Percentiles rank a stretch among this genome's conserved stretches.
Evolutionary conservation across 2,329 filamentous ascomycete species (phyloP).

Genomic region (Clonostachys solani): DNA sequence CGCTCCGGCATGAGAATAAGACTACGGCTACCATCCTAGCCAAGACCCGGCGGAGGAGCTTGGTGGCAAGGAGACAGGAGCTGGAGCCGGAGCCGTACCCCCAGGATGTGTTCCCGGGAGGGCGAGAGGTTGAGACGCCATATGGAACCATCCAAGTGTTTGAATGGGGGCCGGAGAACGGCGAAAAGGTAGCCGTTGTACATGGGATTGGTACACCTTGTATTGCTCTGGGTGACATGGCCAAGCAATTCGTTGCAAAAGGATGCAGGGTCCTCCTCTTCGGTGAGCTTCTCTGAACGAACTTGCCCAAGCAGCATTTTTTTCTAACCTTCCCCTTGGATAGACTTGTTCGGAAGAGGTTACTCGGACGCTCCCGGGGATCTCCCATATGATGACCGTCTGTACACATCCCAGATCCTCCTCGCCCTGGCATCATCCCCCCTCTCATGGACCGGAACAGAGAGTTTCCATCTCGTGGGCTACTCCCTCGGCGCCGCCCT

Average conservation of each 20-base stretch:
- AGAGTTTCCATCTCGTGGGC: constrained; percentile 66
- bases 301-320: too few relatives aligned
- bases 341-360: constrained; percentile 70
- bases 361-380: constrained; percentile 66
- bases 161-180: constrained; percentile 69
- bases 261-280: constrained; percentile 79
- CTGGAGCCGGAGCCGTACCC: constrained; percentile 50
- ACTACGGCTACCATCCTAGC: neutral
- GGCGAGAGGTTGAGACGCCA: constrained; percentile 3
- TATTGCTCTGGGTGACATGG: constrained; percentile 62
- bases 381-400: constrained; percentile 55
- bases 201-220: constrained; percentile 82
- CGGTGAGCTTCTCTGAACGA: constrained; percentile 36
- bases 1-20: neutral
- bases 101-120: constrained; percentile 57
- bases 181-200: constrained; percentile 68
- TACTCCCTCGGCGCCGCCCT: constrained; percentile 81
- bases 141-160: constrained; percentile 33
- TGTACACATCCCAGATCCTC: constrained; percentile 64
- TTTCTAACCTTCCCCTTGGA: constrained; percentile 14
- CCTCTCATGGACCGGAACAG: constrained; percentile 47
- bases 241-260: constrained; percentile 56
- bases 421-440: constrained; percentile 61
- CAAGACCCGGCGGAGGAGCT: neutral
- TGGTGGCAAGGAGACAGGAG: neutral